Conservation (phyloP, 1,284 basidiomycete species). For the Lignosus rhinocerotis region DNA sequence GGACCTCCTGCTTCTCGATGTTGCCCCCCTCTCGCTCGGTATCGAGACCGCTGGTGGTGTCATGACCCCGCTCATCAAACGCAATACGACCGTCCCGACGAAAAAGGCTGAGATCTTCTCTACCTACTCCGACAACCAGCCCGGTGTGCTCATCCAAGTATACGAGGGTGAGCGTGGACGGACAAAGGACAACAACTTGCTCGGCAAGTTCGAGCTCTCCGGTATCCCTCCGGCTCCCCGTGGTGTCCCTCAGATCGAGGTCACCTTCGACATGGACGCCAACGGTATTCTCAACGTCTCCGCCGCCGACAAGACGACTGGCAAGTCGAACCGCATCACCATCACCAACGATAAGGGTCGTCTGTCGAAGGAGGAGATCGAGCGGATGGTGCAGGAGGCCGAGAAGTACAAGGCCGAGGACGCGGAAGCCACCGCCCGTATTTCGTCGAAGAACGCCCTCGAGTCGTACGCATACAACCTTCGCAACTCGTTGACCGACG, state of each 20-base stretch:
- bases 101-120: conserved; percentile 99
- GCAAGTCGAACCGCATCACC: conserved; percentile 94
- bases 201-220: conserved; percentile 98
- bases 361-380: conserved; percentile 97
- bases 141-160: conserved; percentile 98
- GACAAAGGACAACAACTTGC: conserved; percentile 99
- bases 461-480: conserved; percentile 98
- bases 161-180: conserved; percentile 99
- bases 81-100: conserved; percentile 98
- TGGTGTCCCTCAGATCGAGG: conserved; percentile 98
- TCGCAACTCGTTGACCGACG: conserved; percentile 85
- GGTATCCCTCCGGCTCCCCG: conserved; percentile 98
- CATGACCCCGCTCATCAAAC: conserved; percentile 96
- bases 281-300: conserved; percentile 98
- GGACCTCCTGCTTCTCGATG: conserved; percentile 96
- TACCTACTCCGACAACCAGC: conserved; percentile 99
- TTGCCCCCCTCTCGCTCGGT: conserved; percentile 93
- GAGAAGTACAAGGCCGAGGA: conserved; percentile 93
- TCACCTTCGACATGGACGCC: conserved; percentile 98
- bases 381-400: conserved; percentile 93
- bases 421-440: conserved; percentile 80
- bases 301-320: conserved; percentile 96
- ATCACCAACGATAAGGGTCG: conserved; percentile 99
- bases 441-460: conserved; percentile 84
- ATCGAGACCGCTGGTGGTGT: conserved; percentile 99